Percentiles rank a stretch among this genome's conserved stretches.
Conservation (phyloP, 2,329 filamentous ascomycete genomes). For the Botrytis deweyae region DNA sequence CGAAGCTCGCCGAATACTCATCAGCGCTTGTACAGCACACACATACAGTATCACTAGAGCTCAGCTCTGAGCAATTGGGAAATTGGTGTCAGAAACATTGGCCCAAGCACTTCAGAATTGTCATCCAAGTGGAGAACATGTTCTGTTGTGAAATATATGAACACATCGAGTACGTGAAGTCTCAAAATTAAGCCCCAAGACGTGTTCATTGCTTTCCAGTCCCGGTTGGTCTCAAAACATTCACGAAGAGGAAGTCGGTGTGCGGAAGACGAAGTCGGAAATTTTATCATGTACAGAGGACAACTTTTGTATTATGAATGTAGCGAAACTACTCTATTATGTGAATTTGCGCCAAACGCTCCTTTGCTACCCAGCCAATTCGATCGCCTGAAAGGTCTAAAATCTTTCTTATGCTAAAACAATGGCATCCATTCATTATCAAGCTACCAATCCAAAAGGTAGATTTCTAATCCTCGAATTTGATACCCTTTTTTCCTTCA, state of each 20-base stretch:
- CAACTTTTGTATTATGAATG: conserved; percentile 20
- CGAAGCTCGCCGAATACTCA: neutral
- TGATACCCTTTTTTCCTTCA: conserved; percentile 77
- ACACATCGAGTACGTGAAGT: neutral
- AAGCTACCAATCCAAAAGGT: neutral
- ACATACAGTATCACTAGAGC: neutral
- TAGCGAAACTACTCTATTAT: conserved; percentile 18
- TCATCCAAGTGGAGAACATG: neutral
- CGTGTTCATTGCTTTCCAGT: neutral
- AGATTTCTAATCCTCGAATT: conserved; percentile 79
- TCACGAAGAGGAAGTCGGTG: neutral
- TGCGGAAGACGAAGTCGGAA: neutral
- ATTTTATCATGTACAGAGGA: neutral
- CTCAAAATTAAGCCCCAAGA: neutral
- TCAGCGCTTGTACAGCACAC: conserved; percentile 1
- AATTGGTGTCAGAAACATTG: neutral
- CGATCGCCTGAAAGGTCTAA: conserved; percentile 2
- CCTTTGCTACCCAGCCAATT: conserved; percentile 20
- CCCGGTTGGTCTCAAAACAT: neutral
- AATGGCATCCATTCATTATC: neutral
- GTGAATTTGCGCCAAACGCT: conserved; percentile 19
- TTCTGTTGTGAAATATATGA: neutral
- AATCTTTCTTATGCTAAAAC: conserved; percentile 1
- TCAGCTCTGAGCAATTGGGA: neutral
- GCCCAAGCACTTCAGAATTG: neutral